Base-by-base conservation (phyloP, 192 early-diverging fungal genomes). In the Rhizoclosmatium globosum region DNA sequence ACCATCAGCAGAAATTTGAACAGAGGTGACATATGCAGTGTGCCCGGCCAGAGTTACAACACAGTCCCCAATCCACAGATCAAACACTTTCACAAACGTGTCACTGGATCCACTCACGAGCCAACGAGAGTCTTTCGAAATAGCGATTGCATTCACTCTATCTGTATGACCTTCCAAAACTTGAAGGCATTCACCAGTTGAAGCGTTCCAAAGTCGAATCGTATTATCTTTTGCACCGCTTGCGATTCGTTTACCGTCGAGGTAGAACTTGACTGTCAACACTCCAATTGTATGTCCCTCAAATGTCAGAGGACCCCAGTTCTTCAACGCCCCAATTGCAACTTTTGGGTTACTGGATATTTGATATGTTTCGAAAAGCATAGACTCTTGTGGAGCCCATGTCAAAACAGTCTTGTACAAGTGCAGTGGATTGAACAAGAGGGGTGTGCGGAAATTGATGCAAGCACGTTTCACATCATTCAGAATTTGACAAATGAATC, bases 121-220 rank as follows among this genome's bases (percentile, higher is more conserved):
- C 38, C 31, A 42, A n/a, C 45, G 4, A n/a, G 43, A 69, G 43
- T 79, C 70, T 13, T 1, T 2, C 7, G 70, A 59, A 44, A 68
- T 13, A 17, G 67, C 67, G 44, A 79, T 70, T 2, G 57, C 45
- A 0, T 1, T 80, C 19, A 68, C 67, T 44, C 67, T 45, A 23
- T 68, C 46, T 7, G 42, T 39, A 39, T 72, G 70, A 7, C 70
- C 70, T 38, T 50, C 53, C 11, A 72, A 57, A 56, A 41, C 17
- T 13, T 39, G 6, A 15, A 72, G 0, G 41, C 47, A 57, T 9
- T 48, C 41, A 6, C 59, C 23, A 21, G 61, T 76, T 68, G 9
- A 78, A 21, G 92, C 89, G 78, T 93, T 87, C 73, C 73, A 80
- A n/a, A 80, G 19, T 1, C 57, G 9, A 67, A 80, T 48, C 0